phyloP scores from a whole-genome alignment of 108 stramenopile genomes.

The Nannochloropsis gaditana region DNA sequence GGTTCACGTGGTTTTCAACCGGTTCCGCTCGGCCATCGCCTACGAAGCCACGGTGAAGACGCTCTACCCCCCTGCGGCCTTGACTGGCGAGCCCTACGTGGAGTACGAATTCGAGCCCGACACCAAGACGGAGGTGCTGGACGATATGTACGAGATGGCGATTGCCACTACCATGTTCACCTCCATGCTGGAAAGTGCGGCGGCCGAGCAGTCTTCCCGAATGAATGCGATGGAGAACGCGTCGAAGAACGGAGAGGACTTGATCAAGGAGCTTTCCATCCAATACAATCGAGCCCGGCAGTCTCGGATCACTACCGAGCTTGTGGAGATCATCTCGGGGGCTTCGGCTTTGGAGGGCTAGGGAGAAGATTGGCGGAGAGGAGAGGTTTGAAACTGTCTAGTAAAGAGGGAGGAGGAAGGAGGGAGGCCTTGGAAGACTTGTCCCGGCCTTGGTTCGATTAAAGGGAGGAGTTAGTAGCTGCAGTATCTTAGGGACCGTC shows the following conservation, averaged over 20 bases:
- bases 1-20: conserved; percentile 51
- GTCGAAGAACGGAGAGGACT: conserved; percentile 94
- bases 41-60: conserved; percentile 41
- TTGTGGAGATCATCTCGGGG: conserved; percentile 99
- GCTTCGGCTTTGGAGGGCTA: conserved; percentile 87
- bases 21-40: conserved; percentile 51
- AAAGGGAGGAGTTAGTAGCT: too few relatives aligned
- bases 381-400: not conserved
- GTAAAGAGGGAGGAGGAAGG: not conserved
- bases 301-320: conserved; percentile 99
- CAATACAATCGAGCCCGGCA: conserved; percentile 99
- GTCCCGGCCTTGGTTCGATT: too few relatives aligned
- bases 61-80: conserved; percentile 30
- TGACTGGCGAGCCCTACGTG: conserved; percentile 59
- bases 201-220: conserved; percentile 94
- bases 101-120: conserved; percentile 91
- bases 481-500: too few relatives aligned
- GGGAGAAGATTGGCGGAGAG: not conserved
- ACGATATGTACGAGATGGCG: conserved; percentile 86
- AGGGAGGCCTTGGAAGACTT: not conserved
- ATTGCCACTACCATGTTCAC: conserved; percentile 85
- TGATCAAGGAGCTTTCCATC: conserved; percentile 95
- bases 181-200: conserved; percentile 90
- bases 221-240: conserved; percentile 99
- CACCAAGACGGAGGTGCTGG: conserved; percentile 80